Evolutionary conservation across 176 grass and related monocot species (phyloP).

Genomic region (Juncus inflexus): DNA sequence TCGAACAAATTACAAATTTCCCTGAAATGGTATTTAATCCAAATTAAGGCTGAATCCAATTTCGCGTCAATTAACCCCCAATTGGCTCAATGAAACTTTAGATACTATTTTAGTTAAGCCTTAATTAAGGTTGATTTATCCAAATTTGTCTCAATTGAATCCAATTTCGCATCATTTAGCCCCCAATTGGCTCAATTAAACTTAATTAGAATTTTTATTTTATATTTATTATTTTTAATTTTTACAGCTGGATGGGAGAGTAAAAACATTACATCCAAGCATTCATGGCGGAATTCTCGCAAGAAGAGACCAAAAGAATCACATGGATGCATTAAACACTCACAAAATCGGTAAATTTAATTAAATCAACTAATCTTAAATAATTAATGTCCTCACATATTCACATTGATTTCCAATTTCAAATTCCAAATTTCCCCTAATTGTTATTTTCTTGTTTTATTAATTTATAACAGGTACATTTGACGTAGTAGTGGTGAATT

Average conservation of each 20-base stretch:
- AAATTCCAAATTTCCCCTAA: not conserved
- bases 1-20: conserved; percentile 90
- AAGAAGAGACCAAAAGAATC: conserved; percentile 71
- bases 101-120: conserved; percentile 1
- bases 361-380: too few species aligned
- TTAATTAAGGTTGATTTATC: conserved; percentile 1
- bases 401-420: too few species aligned
- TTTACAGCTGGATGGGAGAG: conserved; percentile 76
- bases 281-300: conserved; percentile 98
- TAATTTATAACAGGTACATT: conserved; percentile 60
- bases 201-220: not conserved
- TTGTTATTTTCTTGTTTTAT: not conserved
- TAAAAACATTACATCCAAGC: conserved; percentile 92
- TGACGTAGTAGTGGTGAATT: conserved; percentile 93
- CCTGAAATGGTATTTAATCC: conserved; percentile 69
- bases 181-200: not conserved
- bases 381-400: too few species aligned
- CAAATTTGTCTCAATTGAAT: not conserved
- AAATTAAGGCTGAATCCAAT: not conserved
- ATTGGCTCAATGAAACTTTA: not conserved
- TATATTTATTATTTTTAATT: conserved; percentile 14
- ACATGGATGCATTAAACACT: conserved; percentile 69
- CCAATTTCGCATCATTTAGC: not conserved
- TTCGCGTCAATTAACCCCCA: too few species aligned
- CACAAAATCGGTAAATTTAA: conserved; percentile 61